These are phyloP conservation scores for Penicillium tannophilum DNA, from an alignment of 495 filamentous ascomycete species.

Conservation along the genomic window DNA sequence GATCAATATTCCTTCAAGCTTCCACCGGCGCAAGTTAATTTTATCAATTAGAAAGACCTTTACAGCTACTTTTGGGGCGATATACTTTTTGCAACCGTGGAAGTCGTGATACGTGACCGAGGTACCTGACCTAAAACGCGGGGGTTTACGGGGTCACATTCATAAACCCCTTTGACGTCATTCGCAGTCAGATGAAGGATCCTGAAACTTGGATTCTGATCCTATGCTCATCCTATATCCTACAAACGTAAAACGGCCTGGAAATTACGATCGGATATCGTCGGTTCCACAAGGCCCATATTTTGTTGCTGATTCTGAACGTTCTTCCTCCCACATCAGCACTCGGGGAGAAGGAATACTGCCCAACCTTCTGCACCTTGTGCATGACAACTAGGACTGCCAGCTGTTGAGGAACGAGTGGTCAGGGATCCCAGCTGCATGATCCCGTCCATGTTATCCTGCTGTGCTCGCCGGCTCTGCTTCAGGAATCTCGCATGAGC, in stretches of 20 bases:
- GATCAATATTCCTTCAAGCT: too few relatives aligned
- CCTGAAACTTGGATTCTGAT: constrained; percentile 1
- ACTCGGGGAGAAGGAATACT: neutral
- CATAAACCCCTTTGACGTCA: constrained; percentile 21
- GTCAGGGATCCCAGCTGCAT: neutral
- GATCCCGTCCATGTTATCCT: neutral
- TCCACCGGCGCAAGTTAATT: too few relatives aligned
- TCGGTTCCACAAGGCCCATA: neutral
- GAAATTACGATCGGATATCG: neutral
- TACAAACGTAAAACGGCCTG: neutral
- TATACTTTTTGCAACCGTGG: neutral
- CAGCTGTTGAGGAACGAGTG: constrained; percentile 1
- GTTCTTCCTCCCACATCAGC: neutral
- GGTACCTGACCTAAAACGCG: constrained; percentile 1
- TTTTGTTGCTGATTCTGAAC: neutral
- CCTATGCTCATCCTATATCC: neutral
- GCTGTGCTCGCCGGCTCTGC: neutral
- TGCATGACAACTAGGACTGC: neutral
- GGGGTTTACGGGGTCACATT: constrained; percentile 9
- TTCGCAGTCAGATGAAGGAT: constrained; percentile 8
- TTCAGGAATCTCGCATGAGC: constrained; percentile 13
- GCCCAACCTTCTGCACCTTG: constrained; percentile 1
- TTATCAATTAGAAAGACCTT: too few relatives aligned
- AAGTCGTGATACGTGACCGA: neutral
- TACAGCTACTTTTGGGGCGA: too few relatives aligned